Conservation (phyloP, 2,329 filamentous ascomycete genomes). For the Karstenula rhodostoma region DNA sequence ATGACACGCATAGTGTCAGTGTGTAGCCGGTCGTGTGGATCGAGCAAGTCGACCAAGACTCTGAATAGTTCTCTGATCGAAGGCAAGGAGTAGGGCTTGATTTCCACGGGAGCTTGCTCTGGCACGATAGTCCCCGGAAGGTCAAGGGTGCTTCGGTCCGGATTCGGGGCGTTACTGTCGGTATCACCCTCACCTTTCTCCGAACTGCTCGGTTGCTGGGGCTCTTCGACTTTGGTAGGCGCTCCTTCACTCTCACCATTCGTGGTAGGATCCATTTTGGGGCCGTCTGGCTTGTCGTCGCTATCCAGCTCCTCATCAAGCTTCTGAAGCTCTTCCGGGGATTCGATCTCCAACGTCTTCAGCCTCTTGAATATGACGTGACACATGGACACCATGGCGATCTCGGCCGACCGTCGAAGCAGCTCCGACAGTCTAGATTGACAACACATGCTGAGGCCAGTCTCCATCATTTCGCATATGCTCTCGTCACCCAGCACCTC, state of each 20-base stretch:
- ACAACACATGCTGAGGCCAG: slow-evolving; percentile 95
- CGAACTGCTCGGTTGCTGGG: slow-evolving; percentile 40
- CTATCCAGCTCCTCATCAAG: slow-evolving; percentile 72
- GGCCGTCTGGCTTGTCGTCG: slow-evolving; percentile 68
- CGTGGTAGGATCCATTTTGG: slow-evolving; percentile 84
- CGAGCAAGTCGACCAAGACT: slow-evolving; percentile 89
- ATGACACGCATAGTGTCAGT: slow-evolving; percentile 97
- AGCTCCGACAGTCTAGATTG: slow-evolving; percentile 91
- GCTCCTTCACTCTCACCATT: slow-evolving; percentile 66
- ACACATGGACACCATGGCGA: slow-evolving; percentile 98
- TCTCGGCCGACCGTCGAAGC: slow-evolving; percentile 88
- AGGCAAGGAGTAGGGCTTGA: slow-evolving; percentile 90
- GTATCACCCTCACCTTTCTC: slow-evolving; percentile 47
- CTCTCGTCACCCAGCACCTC: slow-evolving; percentile 96
- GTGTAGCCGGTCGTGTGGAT: slow-evolving; percentile 91
- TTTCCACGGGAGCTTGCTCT: slow-evolving; percentile 61
- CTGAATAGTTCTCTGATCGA: slow-evolving; percentile 95
- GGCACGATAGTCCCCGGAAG: slow-evolving; percentile 50
- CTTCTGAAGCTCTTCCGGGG: slow-evolving; percentile 70
- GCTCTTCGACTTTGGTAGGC: slow-evolving; percentile 45
- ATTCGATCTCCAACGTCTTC: slow-evolving; percentile 83
- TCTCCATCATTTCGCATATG: slow-evolving; percentile 99
- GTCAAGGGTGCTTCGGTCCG: slow-evolving; percentile 55
- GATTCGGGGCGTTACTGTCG: slow-evolving; percentile 48
- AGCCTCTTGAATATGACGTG: slow-evolving; percentile 96